Base-by-base conservation (phyloP, 306 rosid species). In the Quercus alba region DNA sequence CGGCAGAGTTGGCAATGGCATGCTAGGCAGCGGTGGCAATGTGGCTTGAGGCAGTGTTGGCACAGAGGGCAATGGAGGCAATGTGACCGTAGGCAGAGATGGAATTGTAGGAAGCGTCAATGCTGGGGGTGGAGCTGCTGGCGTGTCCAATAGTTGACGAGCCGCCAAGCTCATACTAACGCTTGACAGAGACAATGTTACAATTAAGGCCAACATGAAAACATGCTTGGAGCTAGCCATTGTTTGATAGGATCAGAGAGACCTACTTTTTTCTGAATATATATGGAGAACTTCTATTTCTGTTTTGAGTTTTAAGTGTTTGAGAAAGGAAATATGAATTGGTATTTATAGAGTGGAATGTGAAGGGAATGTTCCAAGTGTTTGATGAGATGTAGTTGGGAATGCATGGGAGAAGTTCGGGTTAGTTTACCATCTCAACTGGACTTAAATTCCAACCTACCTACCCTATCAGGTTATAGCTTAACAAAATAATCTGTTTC, bases 111-210 rank as follows among this genome's bases (percentile, higher is more conserved):
- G 86, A 61, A 68, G 80, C 3, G 73, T 1, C 72, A 80, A 74
- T 30, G 80, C 54, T 23, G 85, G 85, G 25, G 80, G 74, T 81
- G 85, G 81, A 81, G 83, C 51, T 25, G 78, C 73, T 0, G 75
- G 73, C 13, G 87, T 71, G 23, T 81, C 79, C 44, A 86, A 41
- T 19, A 86, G 83, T 57, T 51, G 74, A 38, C 89, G 75, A 66
- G 77, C 73, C 0, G 74, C 89, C 3, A 77, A 17, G 81, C 77
- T 80, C 73, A 51, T 70, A 31, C 30, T 31, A 66, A 77, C 26
- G 77, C 87, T 70, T 63, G 89, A 81, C 73, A 73, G 21, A 3
- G 68, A 73, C 38, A 79, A 30, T 5, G 68, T 5, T 35, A 79
- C 55, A 4, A 73, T 30, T 64, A 79, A 28, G 23, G 56, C 63